These are phyloP conservation scores for Cystoisospora suis DNA, from an alignment of 169 alveolate genomes.

Conservation along the genomic window DNA sequence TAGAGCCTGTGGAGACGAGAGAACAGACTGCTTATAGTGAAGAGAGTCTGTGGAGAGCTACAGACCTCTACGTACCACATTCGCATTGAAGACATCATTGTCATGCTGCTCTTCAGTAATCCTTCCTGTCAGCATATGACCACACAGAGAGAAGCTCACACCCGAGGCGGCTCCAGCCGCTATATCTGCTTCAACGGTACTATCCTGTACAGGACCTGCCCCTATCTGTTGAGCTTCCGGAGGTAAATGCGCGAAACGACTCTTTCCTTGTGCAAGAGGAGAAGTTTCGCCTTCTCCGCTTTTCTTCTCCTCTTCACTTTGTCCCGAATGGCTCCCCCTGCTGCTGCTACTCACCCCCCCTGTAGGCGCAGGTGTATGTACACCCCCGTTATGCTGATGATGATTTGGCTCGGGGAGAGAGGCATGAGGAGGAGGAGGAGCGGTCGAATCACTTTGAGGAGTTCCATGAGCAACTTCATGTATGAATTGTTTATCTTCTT, in stretches of 20 bases:
- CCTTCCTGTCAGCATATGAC: constrained; percentile 76
- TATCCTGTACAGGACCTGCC: constrained; percentile 32
- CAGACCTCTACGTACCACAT: constrained; percentile 57
- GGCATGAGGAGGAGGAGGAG: no score
- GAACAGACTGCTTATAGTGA: no score
- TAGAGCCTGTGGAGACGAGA: no score
- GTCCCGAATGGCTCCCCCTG: neutral
- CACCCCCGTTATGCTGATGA: no score
- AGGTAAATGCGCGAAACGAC: no score
- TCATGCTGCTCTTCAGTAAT: constrained; percentile 68
- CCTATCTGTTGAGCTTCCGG: constrained; percentile 47
- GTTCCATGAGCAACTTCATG: no score
- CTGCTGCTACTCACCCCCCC: neutral
- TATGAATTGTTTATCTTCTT: neutral
- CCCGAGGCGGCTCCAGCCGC: constrained; percentile 64
- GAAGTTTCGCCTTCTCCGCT: neutral
- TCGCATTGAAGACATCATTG: constrained; percentile 72
- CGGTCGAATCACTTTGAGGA: no score
- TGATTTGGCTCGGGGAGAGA: no score
- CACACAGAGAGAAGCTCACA: constrained; percentile 77
- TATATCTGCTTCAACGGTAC: constrained; percentile 42
- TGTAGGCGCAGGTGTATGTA: no score
- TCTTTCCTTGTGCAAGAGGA: neutral
- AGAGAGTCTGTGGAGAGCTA: no score
- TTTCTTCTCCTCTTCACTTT: neutral